phyloP scores from a whole-genome alignment of 2,329 filamentous ascomycete species.

The Pseudocercospora crystallina region DNA sequence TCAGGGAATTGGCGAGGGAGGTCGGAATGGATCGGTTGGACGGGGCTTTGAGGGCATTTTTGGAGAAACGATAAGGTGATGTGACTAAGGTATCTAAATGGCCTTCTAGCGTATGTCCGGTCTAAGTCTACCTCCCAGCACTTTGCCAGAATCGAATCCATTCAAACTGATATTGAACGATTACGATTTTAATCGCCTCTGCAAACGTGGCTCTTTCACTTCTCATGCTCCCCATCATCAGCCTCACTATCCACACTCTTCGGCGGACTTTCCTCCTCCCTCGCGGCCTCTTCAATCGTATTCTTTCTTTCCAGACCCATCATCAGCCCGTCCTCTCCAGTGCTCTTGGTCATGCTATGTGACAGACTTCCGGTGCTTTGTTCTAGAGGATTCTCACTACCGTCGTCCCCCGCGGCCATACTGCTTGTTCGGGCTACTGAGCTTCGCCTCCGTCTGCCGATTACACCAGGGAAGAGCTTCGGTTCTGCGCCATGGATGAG shows the following conservation, averaged over 20 bases:
- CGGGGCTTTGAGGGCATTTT: slow-evolving; percentile 11
- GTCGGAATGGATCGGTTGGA: slow-evolving; percentile 12
- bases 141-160: too few species aligned
- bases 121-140: too few species aligned
- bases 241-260: slow-evolving; percentile 10
- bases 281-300: slow-evolving; percentile 20
- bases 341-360: slow-evolving; percentile 10
- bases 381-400: slow-evolving; percentile 19
- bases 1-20: slow-evolving; percentile 43
- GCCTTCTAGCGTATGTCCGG: background rate
- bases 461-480: slow-evolving; percentile 69
- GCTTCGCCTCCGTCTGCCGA: slow-evolving; percentile 46
- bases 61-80: background rate
- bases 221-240: background rate
- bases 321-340: slow-evolving; percentile 13
- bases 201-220: background rate
- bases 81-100: background rate
- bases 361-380: slow-evolving; percentile 21
- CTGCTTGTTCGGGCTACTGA: slow-evolving; percentile 16
- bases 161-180: too few species aligned
- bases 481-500: slow-evolving; percentile 58
- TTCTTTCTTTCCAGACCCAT: slow-evolving; percentile 17
- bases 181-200: too few species aligned
- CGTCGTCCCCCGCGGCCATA: slow-evolving; percentile 12
- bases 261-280: slow-evolving; percentile 20